phyloP scores from a whole-genome alignment of 257 asterid genomes.

The Echites panduratus region DNA sequence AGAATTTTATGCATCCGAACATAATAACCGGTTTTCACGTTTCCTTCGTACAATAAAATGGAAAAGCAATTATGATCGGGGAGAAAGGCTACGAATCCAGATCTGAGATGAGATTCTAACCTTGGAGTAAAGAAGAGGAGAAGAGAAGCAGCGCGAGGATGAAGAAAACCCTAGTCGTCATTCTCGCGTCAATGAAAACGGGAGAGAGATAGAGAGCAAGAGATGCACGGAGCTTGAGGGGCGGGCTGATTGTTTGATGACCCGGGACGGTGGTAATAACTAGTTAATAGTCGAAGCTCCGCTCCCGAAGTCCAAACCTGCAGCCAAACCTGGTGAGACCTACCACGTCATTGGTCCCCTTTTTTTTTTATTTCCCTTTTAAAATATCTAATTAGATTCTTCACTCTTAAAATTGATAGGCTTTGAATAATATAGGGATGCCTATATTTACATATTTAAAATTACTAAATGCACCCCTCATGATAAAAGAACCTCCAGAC shows the following conservation, averaged over 20 bases:
- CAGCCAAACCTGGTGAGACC: not conserved
- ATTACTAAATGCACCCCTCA: too few relatives aligned
- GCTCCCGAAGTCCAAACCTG: not conserved
- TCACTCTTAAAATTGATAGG: too few relatives aligned
- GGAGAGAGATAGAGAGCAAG: not conserved
- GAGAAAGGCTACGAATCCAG: constrained; percentile 1
- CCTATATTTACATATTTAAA: too few relatives aligned
- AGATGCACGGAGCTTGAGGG: not conserved
- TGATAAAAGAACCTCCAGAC: too few relatives aligned
- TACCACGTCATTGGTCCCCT: too few relatives aligned
- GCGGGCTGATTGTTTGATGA: not conserved
- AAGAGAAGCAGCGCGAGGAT: constrained; percentile 59
- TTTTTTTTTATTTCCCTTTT: not conserved
- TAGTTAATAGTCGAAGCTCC: not conserved
- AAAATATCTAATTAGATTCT: too few relatives aligned
- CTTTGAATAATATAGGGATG: too few relatives aligned
- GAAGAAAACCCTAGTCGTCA: constrained; percentile 52
- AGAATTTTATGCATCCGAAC: not conserved
- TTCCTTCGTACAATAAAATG: not conserved
- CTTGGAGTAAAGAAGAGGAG: constrained; percentile 64
- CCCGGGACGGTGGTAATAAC: not conserved
- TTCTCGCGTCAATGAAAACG: constrained; percentile 5
- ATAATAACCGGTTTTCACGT: not conserved
- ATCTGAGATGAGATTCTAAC: constrained; percentile 32
- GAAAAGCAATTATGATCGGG: not conserved